Conservation (phyloP, 2,329 filamentous ascomycete genomes). For the Aspergillus sp. region DNA sequence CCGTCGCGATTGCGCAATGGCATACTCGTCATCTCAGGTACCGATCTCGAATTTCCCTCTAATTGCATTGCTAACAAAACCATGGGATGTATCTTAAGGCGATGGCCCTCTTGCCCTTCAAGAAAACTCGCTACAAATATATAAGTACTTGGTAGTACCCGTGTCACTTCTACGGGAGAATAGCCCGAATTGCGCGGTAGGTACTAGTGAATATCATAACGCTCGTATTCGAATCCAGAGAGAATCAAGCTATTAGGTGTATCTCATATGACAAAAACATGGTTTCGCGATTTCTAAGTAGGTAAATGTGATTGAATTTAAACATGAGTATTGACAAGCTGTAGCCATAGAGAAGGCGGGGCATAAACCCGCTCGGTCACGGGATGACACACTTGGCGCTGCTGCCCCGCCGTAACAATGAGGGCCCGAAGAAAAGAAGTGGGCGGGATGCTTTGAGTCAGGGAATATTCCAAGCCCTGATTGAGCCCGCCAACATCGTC, state of each 20-base stretch:
- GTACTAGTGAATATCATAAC: background rate
- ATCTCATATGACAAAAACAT: background rate
- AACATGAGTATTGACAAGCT: background rate
- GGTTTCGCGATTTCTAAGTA: background rate
- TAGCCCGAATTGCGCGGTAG: background rate
- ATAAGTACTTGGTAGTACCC: too few relatives aligned
- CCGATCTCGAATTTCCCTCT: background rate
- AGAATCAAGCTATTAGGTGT: background rate
- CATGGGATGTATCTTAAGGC: too few relatives aligned
- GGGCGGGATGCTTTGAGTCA: constrained; percentile 20
- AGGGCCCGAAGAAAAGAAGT: constrained; percentile 33
- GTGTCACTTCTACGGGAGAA: too few relatives aligned
- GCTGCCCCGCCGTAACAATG: constrained; percentile 26
- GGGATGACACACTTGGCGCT: constrained; percentile 23
- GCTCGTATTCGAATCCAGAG: background rate
- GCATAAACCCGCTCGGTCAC: constrained; percentile 18
- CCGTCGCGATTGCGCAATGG: constrained; percentile 1
- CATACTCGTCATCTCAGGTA: background rate
- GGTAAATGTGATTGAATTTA: background rate
- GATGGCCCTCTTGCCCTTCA: background rate
- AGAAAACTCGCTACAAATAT: background rate
- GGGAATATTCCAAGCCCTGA: constrained; percentile 14
- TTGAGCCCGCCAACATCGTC: background rate
- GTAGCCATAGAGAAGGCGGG: constrained; percentile 15
- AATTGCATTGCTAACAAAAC: too few relatives aligned